Base-by-base conservation (phyloP, 2,329 filamentous ascomycete genomes). In the Taxawa tesnikishii region DNA sequence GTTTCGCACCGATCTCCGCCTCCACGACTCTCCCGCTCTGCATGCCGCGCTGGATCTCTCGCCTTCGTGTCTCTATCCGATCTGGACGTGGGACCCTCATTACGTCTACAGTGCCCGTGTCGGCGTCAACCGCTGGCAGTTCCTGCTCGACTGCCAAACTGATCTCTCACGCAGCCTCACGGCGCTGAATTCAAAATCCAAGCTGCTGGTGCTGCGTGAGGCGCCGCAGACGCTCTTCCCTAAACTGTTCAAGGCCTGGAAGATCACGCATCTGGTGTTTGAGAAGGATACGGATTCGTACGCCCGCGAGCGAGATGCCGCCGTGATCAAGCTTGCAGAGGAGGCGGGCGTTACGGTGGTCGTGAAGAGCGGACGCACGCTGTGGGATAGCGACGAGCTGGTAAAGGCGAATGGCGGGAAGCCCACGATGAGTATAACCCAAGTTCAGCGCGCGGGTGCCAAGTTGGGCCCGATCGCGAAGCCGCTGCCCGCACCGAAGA, bases 1-100 rank as follows among this genome's bases (percentile, higher is more conserved):
- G 80, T 83, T 83, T 46, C 71, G 81, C 33, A 85, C 81, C 5
- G 81, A 85, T 49, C 62, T 85, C 8, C 74, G 81, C 13, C 68
- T 87, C 3, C 79, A 85, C 55, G 81, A 85, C 53, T 83, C 78
- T 1, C 79, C 79, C 6, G 79, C 79, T 1, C 60, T 87, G 15
- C 68, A 75, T 50, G 78, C 79, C 2, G 81, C 81, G 1, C 56
- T 87, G 6, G 75, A 79, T 36, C 62, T 85, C 5, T 63, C 79
- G 1, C 78, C 80, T 2, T 68, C 69, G 32, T 72, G 68, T 13
- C 59, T 87, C 15, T 85, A 78, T 62, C 80, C 79, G 1, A 69
- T 85, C 28, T 87, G 81, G 66, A 83, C 76, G 2, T 87, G 79
- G 78, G 80, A 84, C 49, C 79, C 79, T 35, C 78, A 85, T 50